Conservation (phyloP, 495 filamentous ascomycete genomes). For the Xylaria scruposa region DNA sequence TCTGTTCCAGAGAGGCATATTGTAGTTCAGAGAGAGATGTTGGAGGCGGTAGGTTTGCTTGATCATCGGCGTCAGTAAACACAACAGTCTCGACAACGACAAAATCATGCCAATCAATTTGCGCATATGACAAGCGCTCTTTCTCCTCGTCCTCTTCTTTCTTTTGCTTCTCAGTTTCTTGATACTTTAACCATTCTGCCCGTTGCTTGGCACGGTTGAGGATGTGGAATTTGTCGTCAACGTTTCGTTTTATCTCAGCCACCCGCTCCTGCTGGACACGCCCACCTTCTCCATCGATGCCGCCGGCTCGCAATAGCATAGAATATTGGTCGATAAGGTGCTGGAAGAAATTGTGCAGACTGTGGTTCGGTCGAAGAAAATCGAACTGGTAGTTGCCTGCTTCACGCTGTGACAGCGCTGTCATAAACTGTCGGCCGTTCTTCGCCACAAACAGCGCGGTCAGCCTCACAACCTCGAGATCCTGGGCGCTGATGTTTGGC, state of each 20-base stretch:
- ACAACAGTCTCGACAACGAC: conserved; percentile 94
- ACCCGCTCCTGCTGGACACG: conserved; percentile 72
- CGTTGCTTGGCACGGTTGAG: conserved; percentile 80
- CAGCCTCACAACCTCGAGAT: conserved; percentile 89
- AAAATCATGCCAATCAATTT: conserved; percentile 99
- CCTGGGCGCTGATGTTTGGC: conserved; percentile 95
- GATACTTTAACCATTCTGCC: conserved; percentile 84
- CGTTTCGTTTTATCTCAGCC: conserved; percentile 77
- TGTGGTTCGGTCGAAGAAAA: conserved; percentile 94
- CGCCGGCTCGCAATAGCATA: conserved; percentile 74
- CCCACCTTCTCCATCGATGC: conserved; percentile 69
- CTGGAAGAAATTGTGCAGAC: conserved; percentile 92
- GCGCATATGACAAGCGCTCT: conserved; percentile 82
- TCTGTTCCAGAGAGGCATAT: conserved; percentile 92
- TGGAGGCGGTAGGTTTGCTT: conserved; percentile 84
- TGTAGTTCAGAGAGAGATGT: conserved; percentile 89
- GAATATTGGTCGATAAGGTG: conserved; percentile 93
- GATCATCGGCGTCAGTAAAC: conserved; percentile 89
- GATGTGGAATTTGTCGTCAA: conserved; percentile 78
- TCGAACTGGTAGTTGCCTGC: conserved; percentile 94
- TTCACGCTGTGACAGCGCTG: conserved; percentile 83
- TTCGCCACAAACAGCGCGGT: conserved; percentile 91
- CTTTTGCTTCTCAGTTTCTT: conserved; percentile 84
- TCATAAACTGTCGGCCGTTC: conserved; percentile 90
- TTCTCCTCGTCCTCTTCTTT: conserved; percentile 88